phyloP scores from a whole-genome alignment of 768 basidiomycete species.

The Cyclocybe cylindracea region DNA sequence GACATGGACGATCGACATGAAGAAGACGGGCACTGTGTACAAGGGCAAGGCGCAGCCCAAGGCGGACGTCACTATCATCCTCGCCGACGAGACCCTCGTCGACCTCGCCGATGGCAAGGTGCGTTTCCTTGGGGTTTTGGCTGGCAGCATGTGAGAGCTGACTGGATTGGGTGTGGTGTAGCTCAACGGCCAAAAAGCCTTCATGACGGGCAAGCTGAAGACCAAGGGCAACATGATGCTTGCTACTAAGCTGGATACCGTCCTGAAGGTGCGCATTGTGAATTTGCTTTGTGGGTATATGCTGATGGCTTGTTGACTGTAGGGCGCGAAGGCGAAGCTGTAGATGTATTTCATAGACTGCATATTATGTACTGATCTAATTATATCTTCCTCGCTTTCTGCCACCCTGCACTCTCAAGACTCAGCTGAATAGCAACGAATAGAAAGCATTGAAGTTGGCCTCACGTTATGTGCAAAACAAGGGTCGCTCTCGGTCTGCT shows the following conservation, averaged over 20 bases:
- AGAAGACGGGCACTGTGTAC: constrained; percentile 77
- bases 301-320: not conserved
- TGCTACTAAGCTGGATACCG: constrained; percentile 83
- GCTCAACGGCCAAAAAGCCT: constrained; percentile 92
- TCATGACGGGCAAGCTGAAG: constrained; percentile 95
- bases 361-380: constrained; percentile 2
- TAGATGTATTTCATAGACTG: constrained; percentile 21
- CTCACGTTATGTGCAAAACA: too few species aligned
- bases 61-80: constrained; percentile 79
- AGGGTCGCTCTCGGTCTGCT: too few species aligned
- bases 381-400: not conserved
- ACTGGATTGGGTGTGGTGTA: constrained; percentile 25
- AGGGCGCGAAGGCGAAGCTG: constrained; percentile 49
- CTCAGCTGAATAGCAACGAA: too few species aligned
- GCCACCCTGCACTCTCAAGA: too few species aligned
- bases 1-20: constrained; percentile 92
- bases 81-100: constrained; percentile 75
- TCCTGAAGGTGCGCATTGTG: constrained; percentile 66
- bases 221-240: constrained; percentile 93
- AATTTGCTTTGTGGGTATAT: not conserved
- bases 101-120: constrained; percentile 78
- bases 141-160: not conserved
- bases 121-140: constrained; percentile 11
- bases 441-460: too few species aligned
- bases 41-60: constrained; percentile 74